These are phyloP conservation scores for Arctostaphylos glauca DNA, from an alignment of 148 eudicot species.

Conservation along the genomic window DNA sequence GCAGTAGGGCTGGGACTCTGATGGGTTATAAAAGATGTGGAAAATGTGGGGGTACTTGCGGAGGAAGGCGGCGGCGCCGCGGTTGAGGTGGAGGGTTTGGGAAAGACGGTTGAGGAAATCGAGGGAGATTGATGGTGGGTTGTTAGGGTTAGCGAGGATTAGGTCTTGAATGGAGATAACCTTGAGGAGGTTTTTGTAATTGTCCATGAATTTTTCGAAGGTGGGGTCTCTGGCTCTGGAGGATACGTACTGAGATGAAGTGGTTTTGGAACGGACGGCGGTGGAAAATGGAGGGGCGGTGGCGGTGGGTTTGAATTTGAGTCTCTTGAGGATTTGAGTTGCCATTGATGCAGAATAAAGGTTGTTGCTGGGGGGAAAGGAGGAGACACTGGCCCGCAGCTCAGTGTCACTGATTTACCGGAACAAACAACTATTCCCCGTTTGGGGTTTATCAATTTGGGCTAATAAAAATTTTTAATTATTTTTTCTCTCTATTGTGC, in stretches of 20 bases:
- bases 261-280: slow-evolving; percentile 38
- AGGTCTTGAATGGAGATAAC: slow-evolving; percentile 77
- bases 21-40: slow-evolving; percentile 44
- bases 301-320: slow-evolving; percentile 28
- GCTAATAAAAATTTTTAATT: no score
- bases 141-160: slow-evolving; percentile 58
- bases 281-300: not conserved
- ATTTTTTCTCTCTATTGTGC: no score
- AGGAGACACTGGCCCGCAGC: not conserved
- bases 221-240: slow-evolving; percentile 80
- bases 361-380: not conserved
- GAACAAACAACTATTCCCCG: no score
- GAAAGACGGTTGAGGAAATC: slow-evolving; percentile 77
- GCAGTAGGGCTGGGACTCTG: slow-evolving; percentile 46
- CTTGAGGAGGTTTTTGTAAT: slow-evolving; percentile 75
- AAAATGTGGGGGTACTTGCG: slow-evolving; percentile 76
- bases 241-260: slow-evolving; percentile 65
- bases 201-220: slow-evolving; percentile 83
- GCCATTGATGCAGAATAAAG: slow-evolving; percentile 37
- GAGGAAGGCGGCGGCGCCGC: slow-evolving; percentile 76
- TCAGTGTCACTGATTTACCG: not conserved
- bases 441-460: no score
- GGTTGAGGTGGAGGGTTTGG: slow-evolving; percentile 76
- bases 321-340: slow-evolving; percentile 36
- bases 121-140: slow-evolving; percentile 67